Conservation (phyloP, 768 basidiomycete species). For the Leccinum arenicola region DNA sequence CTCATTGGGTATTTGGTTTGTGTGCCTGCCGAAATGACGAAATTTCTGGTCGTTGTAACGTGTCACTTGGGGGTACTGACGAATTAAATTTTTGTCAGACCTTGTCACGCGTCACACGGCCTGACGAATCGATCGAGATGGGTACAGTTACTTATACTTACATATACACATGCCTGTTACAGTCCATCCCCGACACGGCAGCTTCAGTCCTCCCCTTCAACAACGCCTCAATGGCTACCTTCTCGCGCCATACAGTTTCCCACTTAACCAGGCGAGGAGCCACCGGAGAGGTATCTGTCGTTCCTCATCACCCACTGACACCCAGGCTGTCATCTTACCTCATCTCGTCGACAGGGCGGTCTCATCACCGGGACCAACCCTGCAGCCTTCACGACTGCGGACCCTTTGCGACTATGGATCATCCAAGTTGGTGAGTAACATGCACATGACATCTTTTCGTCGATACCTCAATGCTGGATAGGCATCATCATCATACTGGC, state of each 20-base stretch:
- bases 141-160: not conserved
- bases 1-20: no score
- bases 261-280: constrained; percentile 10
- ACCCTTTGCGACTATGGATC: constrained; percentile 77
- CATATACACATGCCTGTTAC: not conserved
- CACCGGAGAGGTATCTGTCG: constrained; percentile 22
- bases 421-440: constrained; percentile 65
- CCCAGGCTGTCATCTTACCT: not conserved
- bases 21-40: no score
- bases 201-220: not conserved
- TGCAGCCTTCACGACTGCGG: constrained; percentile 53
- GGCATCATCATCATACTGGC: constrained; percentile 83
- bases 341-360: constrained; percentile 52
- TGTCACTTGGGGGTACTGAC: no score
- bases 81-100: no score
- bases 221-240: constrained; percentile 31
- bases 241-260: constrained; percentile 43
- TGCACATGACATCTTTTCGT: not conserved
- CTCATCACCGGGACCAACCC: constrained; percentile 77
- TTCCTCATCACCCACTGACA: not conserved
- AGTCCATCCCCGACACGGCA: not conserved
- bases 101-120: no score
- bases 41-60: no score
- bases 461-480: constrained; percentile 24
- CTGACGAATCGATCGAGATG: no score